phyloP scores from a whole-genome alignment of 352 stramenopile genomes.

The Phytophthora pinifolia region DNA sequence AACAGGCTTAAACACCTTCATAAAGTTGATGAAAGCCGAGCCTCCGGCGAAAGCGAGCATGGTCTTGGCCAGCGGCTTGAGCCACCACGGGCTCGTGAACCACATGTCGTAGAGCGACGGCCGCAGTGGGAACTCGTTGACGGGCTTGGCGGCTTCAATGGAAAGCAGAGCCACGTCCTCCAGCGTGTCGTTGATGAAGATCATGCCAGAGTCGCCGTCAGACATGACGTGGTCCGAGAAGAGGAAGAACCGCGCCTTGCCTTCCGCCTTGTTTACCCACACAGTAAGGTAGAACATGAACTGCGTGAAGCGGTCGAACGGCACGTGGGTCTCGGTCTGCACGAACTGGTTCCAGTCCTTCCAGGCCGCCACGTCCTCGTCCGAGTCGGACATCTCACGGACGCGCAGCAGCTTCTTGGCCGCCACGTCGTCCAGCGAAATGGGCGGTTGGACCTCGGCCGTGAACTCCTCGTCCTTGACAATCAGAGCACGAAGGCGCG shows the following conservation, averaged over 20 bases:
- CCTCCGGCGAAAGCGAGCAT: slow-evolving; percentile 27
- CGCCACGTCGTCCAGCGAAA: slow-evolving; percentile 38
- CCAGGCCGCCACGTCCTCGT: slow-evolving; percentile 21
- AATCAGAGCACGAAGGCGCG: slow-evolving; percentile 46
- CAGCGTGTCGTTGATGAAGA: slow-evolving; percentile 53
- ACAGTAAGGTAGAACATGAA: slow-evolving; percentile 53
- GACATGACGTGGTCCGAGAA: slow-evolving; percentile 70
- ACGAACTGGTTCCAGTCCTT: slow-evolving; percentile 43
- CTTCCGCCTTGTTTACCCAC: slow-evolving; percentile 36
- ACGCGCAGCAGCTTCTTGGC: slow-evolving; percentile 31
- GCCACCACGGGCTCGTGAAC: slow-evolving; percentile 42
- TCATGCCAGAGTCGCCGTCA: slow-evolving; percentile 43
- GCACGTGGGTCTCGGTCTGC: slow-evolving; percentile 27
- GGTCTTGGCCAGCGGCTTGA: slow-evolving; percentile 31
- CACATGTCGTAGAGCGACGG: slow-evolving; percentile 48
- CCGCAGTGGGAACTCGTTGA: slow-evolving; percentile 35
- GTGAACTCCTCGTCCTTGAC: slow-evolving; percentile 39
- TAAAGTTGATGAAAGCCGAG: slow-evolving; percentile 38
- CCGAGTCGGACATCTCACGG: slow-evolving; percentile 27
- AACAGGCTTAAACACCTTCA: slow-evolving; percentile 51
- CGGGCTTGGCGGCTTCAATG: slow-evolving; percentile 23
- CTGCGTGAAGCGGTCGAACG: slow-evolving; percentile 46
- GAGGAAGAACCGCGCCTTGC: slow-evolving; percentile 40
- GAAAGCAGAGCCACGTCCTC: slow-evolving; percentile 37
- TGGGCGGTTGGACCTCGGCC: slow-evolving; percentile 37